A percentile compares a stretch with the other conserved stretches of the same genome.
These are phyloP conservation scores for Trichosporon asahii DNA, from an alignment of 1,284 basidiomycete species.

Conservation along the genomic window DNA sequence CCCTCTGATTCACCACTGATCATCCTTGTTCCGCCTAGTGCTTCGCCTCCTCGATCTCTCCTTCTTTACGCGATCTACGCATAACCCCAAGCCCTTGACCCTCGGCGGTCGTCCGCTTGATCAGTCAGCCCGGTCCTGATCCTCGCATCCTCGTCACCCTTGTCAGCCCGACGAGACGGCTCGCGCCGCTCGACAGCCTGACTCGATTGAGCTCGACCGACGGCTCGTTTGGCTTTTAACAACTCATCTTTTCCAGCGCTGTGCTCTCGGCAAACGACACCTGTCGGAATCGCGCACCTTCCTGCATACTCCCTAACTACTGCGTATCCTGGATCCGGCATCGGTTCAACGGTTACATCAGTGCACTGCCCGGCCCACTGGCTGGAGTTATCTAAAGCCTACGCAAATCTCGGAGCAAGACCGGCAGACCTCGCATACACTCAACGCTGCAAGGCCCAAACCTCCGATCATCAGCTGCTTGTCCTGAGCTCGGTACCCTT, in stretches of 20 bases:
- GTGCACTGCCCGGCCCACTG: not conserved
- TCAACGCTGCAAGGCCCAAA: not conserved
- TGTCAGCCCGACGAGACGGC: not conserved
- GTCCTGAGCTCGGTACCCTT: not conserved
- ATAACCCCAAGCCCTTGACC: not conserved
- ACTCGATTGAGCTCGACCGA: not conserved
- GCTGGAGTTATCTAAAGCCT: not conserved
- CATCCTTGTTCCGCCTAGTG: constrained; percentile 4
- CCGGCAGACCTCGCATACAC: not conserved
- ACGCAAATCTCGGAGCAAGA: not conserved
- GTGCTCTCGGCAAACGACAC: constrained; percentile 1
- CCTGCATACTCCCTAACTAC: not conserved
- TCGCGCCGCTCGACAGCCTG: not conserved
- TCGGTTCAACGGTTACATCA: constrained; percentile 4
- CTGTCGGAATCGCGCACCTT: not conserved
- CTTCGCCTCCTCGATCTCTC: not conserved
- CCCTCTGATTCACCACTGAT: not conserved
- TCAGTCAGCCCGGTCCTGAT: not conserved
- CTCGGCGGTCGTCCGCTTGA: not conserved
- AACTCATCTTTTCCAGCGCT: not conserved
- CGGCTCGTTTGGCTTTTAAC: constrained; percentile 1
- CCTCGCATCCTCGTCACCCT: not conserved
- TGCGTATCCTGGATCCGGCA: not conserved
- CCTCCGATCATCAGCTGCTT: not conserved
- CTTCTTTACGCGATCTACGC: not conserved